Percentiles rank a stretch among this genome's conserved stretches.
These are phyloP conservation scores for Lasiosphaeria miniovina DNA, from an alignment of 495 filamentous ascomycete genomes.

Conservation along the genomic window DNA sequence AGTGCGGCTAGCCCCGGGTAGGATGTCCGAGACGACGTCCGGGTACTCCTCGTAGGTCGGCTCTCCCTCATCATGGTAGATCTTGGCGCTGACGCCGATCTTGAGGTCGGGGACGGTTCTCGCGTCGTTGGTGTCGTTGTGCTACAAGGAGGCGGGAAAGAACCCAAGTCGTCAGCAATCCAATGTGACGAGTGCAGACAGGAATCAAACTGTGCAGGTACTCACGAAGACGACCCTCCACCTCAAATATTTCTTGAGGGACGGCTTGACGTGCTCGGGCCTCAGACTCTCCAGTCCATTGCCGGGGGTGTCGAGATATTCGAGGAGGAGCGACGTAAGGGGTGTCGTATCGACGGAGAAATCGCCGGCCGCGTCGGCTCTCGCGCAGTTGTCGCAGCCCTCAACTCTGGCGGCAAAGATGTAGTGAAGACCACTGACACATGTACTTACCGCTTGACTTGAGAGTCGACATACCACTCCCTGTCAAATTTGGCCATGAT, in stretches of 20 bases:
- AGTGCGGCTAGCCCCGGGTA: not conserved
- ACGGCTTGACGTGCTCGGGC: conserved; percentile 6
- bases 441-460: not conserved
- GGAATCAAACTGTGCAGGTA: not conserved
- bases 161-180: too few species aligned
- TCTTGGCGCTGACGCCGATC: not conserved
- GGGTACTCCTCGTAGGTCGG: not conserved
- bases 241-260: conserved; percentile 7
- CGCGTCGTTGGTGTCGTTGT: not conserved
- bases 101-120: not conserved
- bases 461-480: conserved; percentile 7
- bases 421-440: not conserved
- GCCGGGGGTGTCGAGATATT: not conserved
- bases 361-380: not conserved
- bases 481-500: conserved; percentile 8
- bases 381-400: conserved; percentile 4
- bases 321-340: not conserved
- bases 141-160: too few species aligned
- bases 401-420: conserved; percentile 5
- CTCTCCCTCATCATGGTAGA: not conserved
- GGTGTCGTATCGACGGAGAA: not conserved
- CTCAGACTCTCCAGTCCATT: conserved; percentile 7
- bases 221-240: conserved; percentile 42
- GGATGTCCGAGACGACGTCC: not conserved
- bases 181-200: too few species aligned